Conservation (phyloP, 495 filamentous ascomycete species). For the Cercophora sp. region DNA sequence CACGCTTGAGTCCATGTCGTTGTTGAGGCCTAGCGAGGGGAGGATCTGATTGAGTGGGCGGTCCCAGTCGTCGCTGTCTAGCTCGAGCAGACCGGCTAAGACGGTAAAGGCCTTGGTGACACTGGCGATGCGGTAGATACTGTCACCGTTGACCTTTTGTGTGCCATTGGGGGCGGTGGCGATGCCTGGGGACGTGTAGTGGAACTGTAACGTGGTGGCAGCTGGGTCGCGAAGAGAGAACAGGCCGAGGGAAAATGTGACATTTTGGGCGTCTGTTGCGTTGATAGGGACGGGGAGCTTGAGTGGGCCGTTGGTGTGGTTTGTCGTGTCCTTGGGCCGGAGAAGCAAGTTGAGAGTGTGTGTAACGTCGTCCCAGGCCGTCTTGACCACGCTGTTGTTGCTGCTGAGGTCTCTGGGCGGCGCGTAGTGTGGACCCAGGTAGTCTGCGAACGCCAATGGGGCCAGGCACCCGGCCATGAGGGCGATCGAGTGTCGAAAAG, state of each 20-base stretch:
- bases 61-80: constrained; percentile 37
- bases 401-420: constrained; percentile 36
- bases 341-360: constrained; percentile 24
- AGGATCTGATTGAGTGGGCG: constrained; percentile 38
- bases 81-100: constrained; percentile 33
- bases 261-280: constrained; percentile 19
- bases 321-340: neutral
- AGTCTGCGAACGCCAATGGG: constrained; percentile 24
- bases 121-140: constrained; percentile 45
- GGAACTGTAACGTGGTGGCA: constrained; percentile 36
- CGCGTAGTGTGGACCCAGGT: constrained; percentile 34
- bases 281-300: constrained; percentile 1
- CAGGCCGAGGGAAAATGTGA: constrained; percentile 49
- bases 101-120: constrained; percentile 45
- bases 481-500: neutral
- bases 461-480: neutral
- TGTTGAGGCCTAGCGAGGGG: constrained; percentile 26
- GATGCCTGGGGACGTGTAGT: constrained; percentile 29
- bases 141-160: constrained; percentile 40
- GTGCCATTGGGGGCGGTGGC: constrained; percentile 24
- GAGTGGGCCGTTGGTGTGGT: constrained; percentile 4
- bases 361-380: constrained; percentile 41
- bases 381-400: constrained; percentile 31
- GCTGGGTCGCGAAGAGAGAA: constrained; percentile 44
- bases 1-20: constrained; percentile 19